phyloP scores from a whole-genome alignment of 371 early-diverging fungal genomes.

The Zychaea mexicana region DNA sequence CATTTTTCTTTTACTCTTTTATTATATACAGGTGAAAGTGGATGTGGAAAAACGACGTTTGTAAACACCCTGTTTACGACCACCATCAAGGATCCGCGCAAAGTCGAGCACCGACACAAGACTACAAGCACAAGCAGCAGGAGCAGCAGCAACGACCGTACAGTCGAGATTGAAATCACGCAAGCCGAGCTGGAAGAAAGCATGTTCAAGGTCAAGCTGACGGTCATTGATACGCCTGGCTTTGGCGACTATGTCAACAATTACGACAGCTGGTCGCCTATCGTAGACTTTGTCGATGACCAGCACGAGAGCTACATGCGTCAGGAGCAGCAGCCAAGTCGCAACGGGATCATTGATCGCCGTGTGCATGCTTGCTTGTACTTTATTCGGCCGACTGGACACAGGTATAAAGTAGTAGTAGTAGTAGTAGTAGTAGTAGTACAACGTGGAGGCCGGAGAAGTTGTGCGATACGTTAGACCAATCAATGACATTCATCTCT shows the following conservation, averaged over 20 bases:
- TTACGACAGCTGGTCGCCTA: constrained; percentile 70
- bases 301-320: constrained; percentile 92
- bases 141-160: constrained; percentile 58
- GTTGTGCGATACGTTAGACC: no score
- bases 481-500: not conserved
- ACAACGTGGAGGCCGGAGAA: no score
- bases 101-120: constrained; percentile 35
- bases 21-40: constrained; percentile 31
- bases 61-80: constrained; percentile 80
- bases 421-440: no score
- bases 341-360: constrained; percentile 64
- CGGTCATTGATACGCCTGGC: constrained; percentile 90
- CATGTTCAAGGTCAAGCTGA: constrained; percentile 90
- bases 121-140: constrained; percentile 32
- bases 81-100: constrained; percentile 57
- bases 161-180: constrained; percentile 68
- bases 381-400: constrained; percentile 89
- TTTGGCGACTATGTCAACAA: constrained; percentile 87
- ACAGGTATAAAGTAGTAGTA: constrained; percentile 58
- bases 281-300: constrained; percentile 86
- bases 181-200: constrained; percentile 91
- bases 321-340: constrained; percentile 59
- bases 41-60: constrained; percentile 71
- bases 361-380: constrained; percentile 92
- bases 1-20: no score